Percentiles rank a stretch among this genome's conserved stretches.
Evolutionary conservation across 768 basidiomycete species (phyloP).

Genomic region (Serendipita indica): DNA sequence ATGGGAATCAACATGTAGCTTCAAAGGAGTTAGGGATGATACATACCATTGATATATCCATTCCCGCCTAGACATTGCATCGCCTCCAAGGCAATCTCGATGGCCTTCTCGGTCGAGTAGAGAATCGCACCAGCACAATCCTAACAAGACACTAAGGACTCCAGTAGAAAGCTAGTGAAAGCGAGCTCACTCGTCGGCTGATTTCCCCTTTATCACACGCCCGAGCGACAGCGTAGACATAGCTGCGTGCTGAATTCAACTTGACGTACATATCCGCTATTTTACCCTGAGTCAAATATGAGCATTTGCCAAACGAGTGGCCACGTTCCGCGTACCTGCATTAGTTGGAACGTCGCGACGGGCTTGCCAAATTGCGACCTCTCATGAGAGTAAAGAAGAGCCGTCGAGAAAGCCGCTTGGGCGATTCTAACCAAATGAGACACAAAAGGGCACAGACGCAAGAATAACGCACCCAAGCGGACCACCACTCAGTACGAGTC

Average conservation of each 20-base stretch:
- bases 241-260: conserved; percentile 72
- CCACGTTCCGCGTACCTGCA: conserved; percentile 47
- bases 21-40: not conserved
- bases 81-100: conserved; percentile 79
- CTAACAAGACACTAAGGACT: conserved; percentile 25
- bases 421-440: not conserved
- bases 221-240: conserved; percentile 84
- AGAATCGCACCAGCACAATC: conserved; percentile 92
- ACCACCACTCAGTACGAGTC: conserved; percentile 82
- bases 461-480: conserved; percentile 43
- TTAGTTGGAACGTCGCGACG: conserved; percentile 83
- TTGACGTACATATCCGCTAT: conserved; percentile 87
- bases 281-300: not conserved
- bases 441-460: not conserved
- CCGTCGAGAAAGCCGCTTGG: conserved; percentile 81
- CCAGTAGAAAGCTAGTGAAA: not conserved
- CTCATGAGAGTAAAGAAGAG: conserved; percentile 82
- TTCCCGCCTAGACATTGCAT: conserved; percentile 94
- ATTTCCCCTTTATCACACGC: conserved; percentile 72
- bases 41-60: conserved; percentile 82
- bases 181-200: conserved; percentile 51
- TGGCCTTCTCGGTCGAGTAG: conserved; percentile 82
- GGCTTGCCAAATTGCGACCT: conserved; percentile 81
- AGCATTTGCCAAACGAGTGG: not conserved
- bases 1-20: conserved; percentile 8